Conservation (phyloP, 2,329 filamentous ascomycete species). For the Dendryphion nanum region DNA sequence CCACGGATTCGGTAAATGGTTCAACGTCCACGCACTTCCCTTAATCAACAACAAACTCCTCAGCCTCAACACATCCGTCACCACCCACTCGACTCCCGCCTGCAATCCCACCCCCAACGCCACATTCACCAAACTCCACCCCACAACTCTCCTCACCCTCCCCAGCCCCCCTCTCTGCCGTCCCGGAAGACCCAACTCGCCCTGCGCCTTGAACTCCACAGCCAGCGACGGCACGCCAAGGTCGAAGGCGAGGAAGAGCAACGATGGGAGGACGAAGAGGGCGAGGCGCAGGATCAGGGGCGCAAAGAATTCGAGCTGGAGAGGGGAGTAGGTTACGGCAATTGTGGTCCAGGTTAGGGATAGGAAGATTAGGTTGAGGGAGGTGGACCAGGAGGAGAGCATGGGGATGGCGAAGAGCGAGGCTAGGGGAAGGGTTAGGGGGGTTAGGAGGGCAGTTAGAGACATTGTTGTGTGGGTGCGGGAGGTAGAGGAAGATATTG, state of each 20-base stretch:
- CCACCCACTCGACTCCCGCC: slow-evolving; percentile 53
- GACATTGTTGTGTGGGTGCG: slow-evolving; percentile 29
- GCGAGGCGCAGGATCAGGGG: slow-evolving; percentile 65
- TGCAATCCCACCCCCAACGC: slow-evolving; percentile 55
- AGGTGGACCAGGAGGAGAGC: slow-evolving; percentile 73
- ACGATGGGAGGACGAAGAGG: slow-evolving; percentile 71
- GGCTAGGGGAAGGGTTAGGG: slow-evolving; percentile 43
- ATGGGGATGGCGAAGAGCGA: slow-evolving; percentile 71
- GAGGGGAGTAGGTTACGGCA: slow-evolving; percentile 70
- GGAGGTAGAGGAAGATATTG: too few species aligned
- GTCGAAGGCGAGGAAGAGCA: slow-evolving; percentile 73
- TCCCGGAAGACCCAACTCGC: slow-evolving; percentile 49
- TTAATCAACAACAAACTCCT: slow-evolving; percentile 60
- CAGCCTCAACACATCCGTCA: slow-evolving; percentile 53
- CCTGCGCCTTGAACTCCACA: slow-evolving; percentile 67
- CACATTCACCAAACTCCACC: slow-evolving; percentile 57
- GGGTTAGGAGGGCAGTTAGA: slow-evolving; percentile 25
- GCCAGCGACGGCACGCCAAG: slow-evolving; percentile 66
- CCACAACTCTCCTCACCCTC: slow-evolving; percentile 50
- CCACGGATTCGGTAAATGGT: slow-evolving; percentile 64
- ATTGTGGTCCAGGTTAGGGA: slow-evolving; percentile 88
- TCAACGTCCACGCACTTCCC: slow-evolving; percentile 57
- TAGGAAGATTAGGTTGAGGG: slow-evolving; percentile 82
- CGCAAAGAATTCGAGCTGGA: slow-evolving; percentile 73
- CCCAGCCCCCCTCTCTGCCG: slow-evolving; percentile 40